Conservation (phyloP, 2,329 filamentous ascomycete genomes). For the Cryphonectria japonica region DNA sequence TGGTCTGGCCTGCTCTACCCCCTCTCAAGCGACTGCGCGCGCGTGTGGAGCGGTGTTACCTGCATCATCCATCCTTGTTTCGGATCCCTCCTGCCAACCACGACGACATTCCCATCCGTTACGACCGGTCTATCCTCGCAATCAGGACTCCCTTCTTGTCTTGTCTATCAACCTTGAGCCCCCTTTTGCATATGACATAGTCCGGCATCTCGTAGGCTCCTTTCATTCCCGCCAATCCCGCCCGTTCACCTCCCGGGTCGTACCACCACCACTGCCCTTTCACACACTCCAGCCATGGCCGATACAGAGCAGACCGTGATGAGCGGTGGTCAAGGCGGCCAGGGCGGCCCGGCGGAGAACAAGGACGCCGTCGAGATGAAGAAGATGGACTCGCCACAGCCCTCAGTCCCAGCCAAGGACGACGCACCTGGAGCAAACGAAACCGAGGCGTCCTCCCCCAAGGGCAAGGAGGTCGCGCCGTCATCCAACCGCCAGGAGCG, state of each 20-base stretch:
- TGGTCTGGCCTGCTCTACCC: conserved; percentile 8
- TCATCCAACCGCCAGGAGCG: conserved; percentile 33
- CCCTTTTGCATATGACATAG: conserved; percentile 24
- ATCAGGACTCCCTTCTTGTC: not conserved
- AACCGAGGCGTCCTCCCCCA: conserved; percentile 32
- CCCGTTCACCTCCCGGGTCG: conserved; percentile 11
- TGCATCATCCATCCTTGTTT: conserved; percentile 24
- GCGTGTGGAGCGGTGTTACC: conserved; percentile 13
- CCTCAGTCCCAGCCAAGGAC: conserved; percentile 29
- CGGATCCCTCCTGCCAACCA: conserved; percentile 21
- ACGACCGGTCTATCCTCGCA: not conserved
- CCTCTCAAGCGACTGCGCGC: not conserved
- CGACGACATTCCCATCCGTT: conserved; percentile 15
- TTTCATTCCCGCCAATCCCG: conserved; percentile 16
- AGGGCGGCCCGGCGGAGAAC: conserved; percentile 20
- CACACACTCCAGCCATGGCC: conserved; percentile 26
- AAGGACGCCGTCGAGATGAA: conserved; percentile 30
- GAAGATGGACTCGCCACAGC: conserved; percentile 24
- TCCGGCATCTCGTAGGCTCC: conserved; percentile 9
- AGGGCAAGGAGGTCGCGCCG: conserved; percentile 37
- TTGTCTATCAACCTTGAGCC: conserved; percentile 6
- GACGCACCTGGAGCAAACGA: conserved; percentile 17
- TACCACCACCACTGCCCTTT: conserved; percentile 7
- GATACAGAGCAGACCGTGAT: conserved; percentile 23
- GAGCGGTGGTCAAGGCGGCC: conserved; percentile 19